Evolutionary conservation across 306 rosid genomes (phyloP).

Genomic region (Cucurbita maxima): DNA sequence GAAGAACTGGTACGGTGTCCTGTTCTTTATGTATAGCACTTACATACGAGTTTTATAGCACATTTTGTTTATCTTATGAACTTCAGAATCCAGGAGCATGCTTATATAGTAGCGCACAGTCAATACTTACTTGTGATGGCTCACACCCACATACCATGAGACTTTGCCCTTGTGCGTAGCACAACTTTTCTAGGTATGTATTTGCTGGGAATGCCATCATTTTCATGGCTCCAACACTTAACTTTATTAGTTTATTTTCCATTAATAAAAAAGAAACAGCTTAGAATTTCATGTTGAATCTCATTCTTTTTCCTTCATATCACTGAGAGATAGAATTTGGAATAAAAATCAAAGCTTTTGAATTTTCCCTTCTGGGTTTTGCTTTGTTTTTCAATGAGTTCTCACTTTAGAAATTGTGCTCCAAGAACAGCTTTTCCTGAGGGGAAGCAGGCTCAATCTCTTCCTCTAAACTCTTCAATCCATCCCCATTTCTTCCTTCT

Average conservation of each 20-base stretch:
- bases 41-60: neutral
- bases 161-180: constrained; percentile 90
- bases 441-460: constrained; percentile 98
- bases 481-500: constrained; percentile 63
- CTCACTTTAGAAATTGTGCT: constrained; percentile 50
- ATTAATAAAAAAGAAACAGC: neutral
- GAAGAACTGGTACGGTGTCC: constrained; percentile 49
- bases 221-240: too few species aligned
- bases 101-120: constrained; percentile 42
- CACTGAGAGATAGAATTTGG: neutral
- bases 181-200: constrained; percentile 24
- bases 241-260: too few species aligned
- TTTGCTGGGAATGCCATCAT: neutral
- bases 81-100: constrained; percentile 87
- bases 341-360: neutral
- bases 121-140: constrained; percentile 82
- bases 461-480: constrained; percentile 83
- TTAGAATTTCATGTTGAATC: neutral
- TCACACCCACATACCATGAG: constrained; percentile 67
- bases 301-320: neutral
- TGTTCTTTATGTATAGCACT: neutral
- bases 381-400: neutral
- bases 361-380: neutral
- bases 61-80: neutral
- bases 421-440: constrained; percentile 63